Evolutionary conservation across 2,329 filamentous ascomycete species (phyloP).

Genomic region (Beauveria bassiana): DNA sequence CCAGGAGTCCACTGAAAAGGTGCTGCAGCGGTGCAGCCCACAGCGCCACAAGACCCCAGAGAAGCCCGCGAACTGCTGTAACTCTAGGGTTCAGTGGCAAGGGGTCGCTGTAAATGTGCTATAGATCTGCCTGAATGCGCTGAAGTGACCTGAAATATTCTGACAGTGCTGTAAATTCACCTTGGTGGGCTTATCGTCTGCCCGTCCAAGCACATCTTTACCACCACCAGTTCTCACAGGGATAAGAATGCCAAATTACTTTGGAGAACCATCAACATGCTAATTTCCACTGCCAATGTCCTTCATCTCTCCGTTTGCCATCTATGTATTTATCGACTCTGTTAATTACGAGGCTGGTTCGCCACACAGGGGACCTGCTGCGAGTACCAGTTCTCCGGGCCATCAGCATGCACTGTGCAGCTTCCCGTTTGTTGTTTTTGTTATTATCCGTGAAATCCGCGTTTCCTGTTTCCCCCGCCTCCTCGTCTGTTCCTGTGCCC

Average conservation of each 20-base stretch:
- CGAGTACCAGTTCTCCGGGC: background rate
- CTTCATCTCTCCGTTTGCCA: constrained; percentile 6
- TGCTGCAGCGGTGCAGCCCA: no score
- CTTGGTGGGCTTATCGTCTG: no score
- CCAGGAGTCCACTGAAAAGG: background rate
- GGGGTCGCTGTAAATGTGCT: no score
- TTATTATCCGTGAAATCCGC: background rate
- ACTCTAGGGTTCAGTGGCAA: no score
- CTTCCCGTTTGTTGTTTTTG: constrained; percentile 1
- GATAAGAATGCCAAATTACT: background rate
- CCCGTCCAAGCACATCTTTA: background rate
- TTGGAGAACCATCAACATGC: background rate
- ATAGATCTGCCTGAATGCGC: no score
- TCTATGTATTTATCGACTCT: background rate
- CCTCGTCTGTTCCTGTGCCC: background rate
- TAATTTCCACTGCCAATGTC: constrained; percentile 10
- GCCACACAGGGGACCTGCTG: background rate
- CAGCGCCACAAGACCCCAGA: no score
- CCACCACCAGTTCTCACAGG: constrained; percentile 4
- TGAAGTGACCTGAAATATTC: no score
- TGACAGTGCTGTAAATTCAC: no score
- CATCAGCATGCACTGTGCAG: no score
- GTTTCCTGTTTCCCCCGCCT: background rate
- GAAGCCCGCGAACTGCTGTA: no score
- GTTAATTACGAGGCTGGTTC: background rate